Conservation (phyloP, 257 asterid species). For the Sherardia arvensis region DNA sequence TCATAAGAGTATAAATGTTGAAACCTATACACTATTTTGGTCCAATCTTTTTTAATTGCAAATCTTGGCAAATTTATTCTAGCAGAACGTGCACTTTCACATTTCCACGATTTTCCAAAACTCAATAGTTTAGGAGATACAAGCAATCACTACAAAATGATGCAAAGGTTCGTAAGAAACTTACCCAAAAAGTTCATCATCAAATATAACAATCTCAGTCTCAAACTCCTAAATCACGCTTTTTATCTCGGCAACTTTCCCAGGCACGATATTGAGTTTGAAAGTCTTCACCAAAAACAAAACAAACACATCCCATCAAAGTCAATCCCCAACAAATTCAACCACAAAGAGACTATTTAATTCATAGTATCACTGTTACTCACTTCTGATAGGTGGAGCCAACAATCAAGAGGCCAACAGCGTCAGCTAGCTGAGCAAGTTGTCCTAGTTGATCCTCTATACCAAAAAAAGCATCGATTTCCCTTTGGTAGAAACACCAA, state of each 20-base stretch:
- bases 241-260: slow-evolving; percentile 90
- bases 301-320: background rate
- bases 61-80: background rate
- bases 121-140: background rate
- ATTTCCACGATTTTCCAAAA: background rate
- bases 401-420: too few relatives aligned
- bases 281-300: slow-evolving; percentile 48
- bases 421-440: too few relatives aligned
- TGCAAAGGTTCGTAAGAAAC: slow-evolving; percentile 14
- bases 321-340: background rate
- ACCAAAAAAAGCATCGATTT: too few relatives aligned
- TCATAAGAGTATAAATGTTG: background rate
- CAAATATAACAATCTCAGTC: slow-evolving; percentile 84
- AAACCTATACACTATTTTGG: background rate
- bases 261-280: slow-evolving; percentile 78
- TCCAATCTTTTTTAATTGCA: background rate
- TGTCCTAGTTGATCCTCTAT: too few relatives aligned
- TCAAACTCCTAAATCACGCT: slow-evolving; percentile 76
- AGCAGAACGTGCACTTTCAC: background rate
- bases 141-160: background rate
- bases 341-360: background rate
- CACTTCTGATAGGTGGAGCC: too few relatives aligned
- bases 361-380: background rate
- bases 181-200: slow-evolving; percentile 95
- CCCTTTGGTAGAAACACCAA: too few relatives aligned